These are phyloP conservation scores for Mycena citricolor DNA, from an alignment of 1,284 basidiomycete species.

Conservation along the genomic window DNA sequence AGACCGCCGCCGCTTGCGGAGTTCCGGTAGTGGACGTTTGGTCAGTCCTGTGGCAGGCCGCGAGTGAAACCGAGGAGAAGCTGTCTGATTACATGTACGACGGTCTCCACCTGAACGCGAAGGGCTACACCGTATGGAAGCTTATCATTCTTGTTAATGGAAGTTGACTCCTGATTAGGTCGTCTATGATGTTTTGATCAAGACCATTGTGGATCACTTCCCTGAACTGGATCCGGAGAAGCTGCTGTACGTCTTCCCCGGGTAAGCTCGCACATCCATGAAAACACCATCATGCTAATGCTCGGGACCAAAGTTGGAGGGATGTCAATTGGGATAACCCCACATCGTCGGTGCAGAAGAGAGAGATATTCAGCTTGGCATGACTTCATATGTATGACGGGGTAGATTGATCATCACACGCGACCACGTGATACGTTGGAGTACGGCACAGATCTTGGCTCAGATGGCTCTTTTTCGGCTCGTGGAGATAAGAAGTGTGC, in stretches of 20 bases:
- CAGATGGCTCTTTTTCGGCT: no score
- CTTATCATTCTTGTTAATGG: conserved; percentile 5
- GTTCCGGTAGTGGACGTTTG: conserved; percentile 73
- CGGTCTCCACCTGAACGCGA: conserved; percentile 75
- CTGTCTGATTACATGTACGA: conserved; percentile 58
- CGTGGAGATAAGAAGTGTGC: no score
- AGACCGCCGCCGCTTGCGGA: conserved; percentile 52
- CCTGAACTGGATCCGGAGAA: conserved; percentile 72
- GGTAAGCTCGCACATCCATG: no score
- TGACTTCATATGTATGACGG: background rate
- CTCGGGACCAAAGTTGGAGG: no score
- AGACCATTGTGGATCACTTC: conserved; percentile 54
- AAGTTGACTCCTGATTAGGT: conserved; percentile 44
- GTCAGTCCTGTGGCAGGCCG: conserved; percentile 63
- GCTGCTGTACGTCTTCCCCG: conserved; percentile 52
- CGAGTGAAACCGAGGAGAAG: conserved; percentile 54
- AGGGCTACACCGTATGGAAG: conserved; percentile 70
- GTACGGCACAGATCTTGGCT: no score
- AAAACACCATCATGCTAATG: no score
- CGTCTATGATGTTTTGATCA: conserved; percentile 61
- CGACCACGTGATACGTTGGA: no score
- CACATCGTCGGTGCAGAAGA: no score
- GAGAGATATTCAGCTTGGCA: conserved; percentile 16
- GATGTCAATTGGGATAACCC: conserved; percentile 34
- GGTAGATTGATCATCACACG: no score